Conservation (phyloP, 805 yeast species). For the Saturnispora gosingensis region DNA sequence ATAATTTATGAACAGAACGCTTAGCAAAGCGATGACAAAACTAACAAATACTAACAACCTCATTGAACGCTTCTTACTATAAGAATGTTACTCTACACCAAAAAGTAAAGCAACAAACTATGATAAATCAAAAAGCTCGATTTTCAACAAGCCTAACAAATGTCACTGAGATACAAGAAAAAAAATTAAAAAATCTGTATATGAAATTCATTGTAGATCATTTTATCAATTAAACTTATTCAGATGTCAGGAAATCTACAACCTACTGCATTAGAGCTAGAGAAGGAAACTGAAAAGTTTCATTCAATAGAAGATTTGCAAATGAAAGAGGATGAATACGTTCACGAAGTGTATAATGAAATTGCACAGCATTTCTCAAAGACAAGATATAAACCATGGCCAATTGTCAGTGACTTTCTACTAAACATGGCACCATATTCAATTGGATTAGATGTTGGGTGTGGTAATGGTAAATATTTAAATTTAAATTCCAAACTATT, state of each 20-base stretch:
- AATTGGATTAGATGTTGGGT: conserved; percentile 88
- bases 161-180: neutral
- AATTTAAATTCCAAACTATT: conserved; percentile 58
- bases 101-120: neutral
- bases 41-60: neutral
- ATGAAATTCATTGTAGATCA: neutral
- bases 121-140: neutral
- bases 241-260: conserved; percentile 25
- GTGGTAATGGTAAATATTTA: conserved; percentile 94
- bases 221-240: neutral
- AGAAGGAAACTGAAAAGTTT: conserved; percentile 22
- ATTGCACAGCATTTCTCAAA: conserved; percentile 90
- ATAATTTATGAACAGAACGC: neutral
- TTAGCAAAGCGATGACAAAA: neutral
- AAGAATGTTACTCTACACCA: neutral
- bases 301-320: conserved; percentile 34
- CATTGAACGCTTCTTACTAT: neutral
- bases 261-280: conserved; percentile 24
- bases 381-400: conserved; percentile 97
- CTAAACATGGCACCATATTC: conserved; percentile 39
- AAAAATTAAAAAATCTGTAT: neutral
- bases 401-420: conserved; percentile 73
- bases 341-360: conserved; percentile 87
- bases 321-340: conserved; percentile 62
- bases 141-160: neutral